Base-by-base conservation (phyloP, 768 basidiomycete genomes). In the Pilatotrama ljubarskyi region DNA sequence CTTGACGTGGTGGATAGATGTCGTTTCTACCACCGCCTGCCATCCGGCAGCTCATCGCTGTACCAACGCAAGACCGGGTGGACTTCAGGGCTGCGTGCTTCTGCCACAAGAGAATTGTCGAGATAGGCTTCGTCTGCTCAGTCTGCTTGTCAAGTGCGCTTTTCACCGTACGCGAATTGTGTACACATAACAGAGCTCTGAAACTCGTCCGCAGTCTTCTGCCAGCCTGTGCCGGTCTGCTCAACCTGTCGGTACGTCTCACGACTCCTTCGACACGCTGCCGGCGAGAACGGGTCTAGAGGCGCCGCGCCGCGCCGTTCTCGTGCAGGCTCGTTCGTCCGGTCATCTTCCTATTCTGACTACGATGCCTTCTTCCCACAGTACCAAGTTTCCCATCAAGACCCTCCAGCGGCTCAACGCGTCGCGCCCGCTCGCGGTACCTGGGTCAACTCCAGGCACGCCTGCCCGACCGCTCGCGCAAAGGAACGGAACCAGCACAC, bases 11-110 rank as follows among this genome's bases (percentile, higher is more conserved):
- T 14, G 20, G 11, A n/a, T 29, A 98, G 95, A 94, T 95, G 87
- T 84, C 91, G 25, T 97, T 87, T 74, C 78, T 91, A 9, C 80
- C 88, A 10, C 78, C 87, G 8, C 83, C 84, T 1, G 77, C 86
- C 7, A 83, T 96, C 52, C 86, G 95, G 43, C 84, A 83, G 68
- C 78, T 86, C 47, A 79, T 98, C 36, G 85, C 90, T 0, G 86
- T 92, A 20, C 96, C 96, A 1, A 92, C 92, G 6, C 94, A 97
- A 74, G 95, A 98, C 72, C 90, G 86, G 69, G 89, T 98, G 59
- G 97, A 98, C 73, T 96, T 98, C 70, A 85, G 97, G 29, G 97
- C 97, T 0, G 96, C 95, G 8, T 98, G 96, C 71, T 98, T 99
- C 78, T 99, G 97, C 76, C 97, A 98, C 75, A 97, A 98, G 73